Evolutionary conservation across 2,329 filamentous ascomycete genomes (phyloP), one percentile per base, ranked within the genome.

Genomic region (Fusarium subtropicale): DNA sequence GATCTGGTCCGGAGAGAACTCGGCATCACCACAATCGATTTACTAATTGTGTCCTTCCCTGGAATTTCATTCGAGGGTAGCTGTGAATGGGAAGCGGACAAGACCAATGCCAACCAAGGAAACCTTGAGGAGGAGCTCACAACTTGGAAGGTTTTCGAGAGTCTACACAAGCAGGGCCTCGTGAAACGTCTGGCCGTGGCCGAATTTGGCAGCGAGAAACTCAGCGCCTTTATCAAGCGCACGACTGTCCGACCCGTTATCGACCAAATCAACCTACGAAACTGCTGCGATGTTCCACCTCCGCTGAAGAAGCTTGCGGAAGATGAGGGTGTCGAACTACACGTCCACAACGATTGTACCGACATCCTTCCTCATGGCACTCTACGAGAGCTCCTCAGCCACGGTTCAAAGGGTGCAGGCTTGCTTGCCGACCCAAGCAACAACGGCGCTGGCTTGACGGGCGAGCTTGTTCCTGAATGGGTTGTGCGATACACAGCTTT

Each of bases 401-500:
- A 89, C 12, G 90, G 89, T 0, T 83, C 89, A 16, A 84, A 86
- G 61, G 93, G 94, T 15, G 93, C 92, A 1, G 92, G 92, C 10
- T 86, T 97, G 12, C 82, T 97, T 61, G 90, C 91, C 7, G 88
- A 88, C 36, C 42, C 80, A n/a, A 82, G 85, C 10, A 80, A 84
- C 76, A 74, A 81, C 15, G 77, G 79, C 20, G 79, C 82, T 12
- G 91, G 92, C 1, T 82, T 97, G 60, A 85, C 87, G 71, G 94
- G 93, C 7, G 90, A 97, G 69, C 86, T 98, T 50, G 87, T 88
- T 61, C 94, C 96, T 30, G 90, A 95, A 77, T 99, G 96, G 95
- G 96, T 98, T 30, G 91, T 95, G 71, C 97, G 98, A 78, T 99
- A 99, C 78, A 97, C 95, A 38, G 96, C 96, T 2, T 95, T 98